These are phyloP conservation scores for Triangularia setosa DNA, from an alignment of 2,329 filamentous ascomycete species.

Conservation along the genomic window DNA sequence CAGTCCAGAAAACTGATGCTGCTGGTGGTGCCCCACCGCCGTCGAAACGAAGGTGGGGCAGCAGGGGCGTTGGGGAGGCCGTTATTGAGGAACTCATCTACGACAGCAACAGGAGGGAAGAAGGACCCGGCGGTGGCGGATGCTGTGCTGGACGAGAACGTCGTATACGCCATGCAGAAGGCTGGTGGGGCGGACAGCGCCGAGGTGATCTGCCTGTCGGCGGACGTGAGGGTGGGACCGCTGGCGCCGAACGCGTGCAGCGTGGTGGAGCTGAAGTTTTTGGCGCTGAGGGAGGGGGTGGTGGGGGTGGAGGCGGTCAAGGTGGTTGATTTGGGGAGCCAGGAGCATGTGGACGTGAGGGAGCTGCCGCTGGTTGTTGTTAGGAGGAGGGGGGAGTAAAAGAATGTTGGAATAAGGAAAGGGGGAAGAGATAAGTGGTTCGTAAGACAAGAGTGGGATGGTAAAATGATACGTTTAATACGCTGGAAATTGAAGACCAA, in stretches of 20 bases:
- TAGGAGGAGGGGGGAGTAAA: slow-evolving; percentile 11
- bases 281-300: slow-evolving; percentile 63
- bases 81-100: slow-evolving; percentile 32
- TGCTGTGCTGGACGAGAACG: slow-evolving; percentile 67
- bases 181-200: slow-evolving; percentile 59
- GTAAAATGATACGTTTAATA: background rate
- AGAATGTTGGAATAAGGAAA: background rate
- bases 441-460: background rate
- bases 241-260: slow-evolving; percentile 70
- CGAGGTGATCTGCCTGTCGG: slow-evolving; percentile 70
- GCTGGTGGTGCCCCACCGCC: slow-evolving; percentile 61
- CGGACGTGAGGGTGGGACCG: slow-evolving; percentile 70
- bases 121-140: slow-evolving; percentile 45
- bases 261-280: slow-evolving; percentile 67
- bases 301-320: slow-evolving; percentile 68
- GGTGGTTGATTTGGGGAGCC: slow-evolving; percentile 67
- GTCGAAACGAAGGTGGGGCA: slow-evolving; percentile 50
- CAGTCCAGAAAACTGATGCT: slow-evolving; percentile 65
- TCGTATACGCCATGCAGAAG: slow-evolving; percentile 68
- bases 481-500: background rate
- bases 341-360: slow-evolving; percentile 73
- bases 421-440: background rate
- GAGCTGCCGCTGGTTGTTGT: slow-evolving; percentile 69
- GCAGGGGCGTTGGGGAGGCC: slow-evolving; percentile 36
- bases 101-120: slow-evolving; percentile 37